phyloP scores from a whole-genome alignment of 73 alveolate species.

The Paramecium caudatum region DNA sequence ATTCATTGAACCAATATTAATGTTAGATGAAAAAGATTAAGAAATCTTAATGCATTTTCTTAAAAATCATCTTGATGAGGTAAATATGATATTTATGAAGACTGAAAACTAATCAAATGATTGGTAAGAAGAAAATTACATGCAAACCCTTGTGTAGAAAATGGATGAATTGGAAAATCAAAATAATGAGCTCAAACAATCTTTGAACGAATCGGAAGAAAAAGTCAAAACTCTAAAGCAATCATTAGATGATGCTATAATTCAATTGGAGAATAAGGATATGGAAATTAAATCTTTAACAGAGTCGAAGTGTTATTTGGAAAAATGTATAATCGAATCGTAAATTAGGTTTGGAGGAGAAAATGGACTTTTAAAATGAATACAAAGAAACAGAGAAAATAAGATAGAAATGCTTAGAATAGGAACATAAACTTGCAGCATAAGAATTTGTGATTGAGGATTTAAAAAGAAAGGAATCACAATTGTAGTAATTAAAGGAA shows the following conservation, averaged over 20 bases:
- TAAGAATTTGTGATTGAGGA: conserved; percentile 17
- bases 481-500: conserved; percentile 33
- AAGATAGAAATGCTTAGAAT: conserved; percentile 46
- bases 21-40: conserved; percentile 51
- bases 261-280: neutral
- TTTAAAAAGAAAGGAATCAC: neutral
- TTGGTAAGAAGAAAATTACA: conserved; percentile 31
- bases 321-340: conserved; percentile 1
- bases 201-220: conserved; percentile 11
- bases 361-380: conserved; percentile 21
- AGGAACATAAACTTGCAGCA: conserved; percentile 13
- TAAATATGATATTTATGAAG: neutral
- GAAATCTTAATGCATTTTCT: conserved; percentile 68
- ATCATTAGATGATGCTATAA: neutral
- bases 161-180: conserved; percentile 49
- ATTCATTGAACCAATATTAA: conserved; percentile 51
- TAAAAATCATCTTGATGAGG: conserved; percentile 54
- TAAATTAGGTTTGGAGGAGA: conserved; percentile 32
- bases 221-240: neutral
- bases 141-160: neutral
- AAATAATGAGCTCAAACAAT: neutral
- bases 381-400: neutral
- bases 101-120: neutral
- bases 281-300: neutral
- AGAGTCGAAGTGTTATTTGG: conserved; percentile 7